These are phyloP conservation scores for Schizophyllum commune DNA, from an alignment of 1,284 basidiomycete species.

Conservation along the genomic window DNA sequence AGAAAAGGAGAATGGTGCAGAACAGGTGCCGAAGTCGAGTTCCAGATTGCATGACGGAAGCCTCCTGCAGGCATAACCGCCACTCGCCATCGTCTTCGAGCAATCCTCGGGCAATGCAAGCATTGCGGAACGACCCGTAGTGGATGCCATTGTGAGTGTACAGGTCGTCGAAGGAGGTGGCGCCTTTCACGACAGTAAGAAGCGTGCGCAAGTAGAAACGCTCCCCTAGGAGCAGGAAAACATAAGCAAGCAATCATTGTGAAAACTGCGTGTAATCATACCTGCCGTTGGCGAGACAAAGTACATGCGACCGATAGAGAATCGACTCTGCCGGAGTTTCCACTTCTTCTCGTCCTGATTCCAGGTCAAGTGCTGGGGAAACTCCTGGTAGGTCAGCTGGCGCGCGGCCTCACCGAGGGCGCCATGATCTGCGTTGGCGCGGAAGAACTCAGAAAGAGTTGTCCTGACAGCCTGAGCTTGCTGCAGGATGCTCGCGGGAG, in stretches of 20 bases:
- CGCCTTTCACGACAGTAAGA: slow-evolving; percentile 26
- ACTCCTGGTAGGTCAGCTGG: slow-evolving; percentile 31
- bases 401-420: slow-evolving; percentile 20
- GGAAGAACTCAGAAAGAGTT: slow-evolving; percentile 32
- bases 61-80: slow-evolving; percentile 32
- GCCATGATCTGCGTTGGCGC: slow-evolving; percentile 24
- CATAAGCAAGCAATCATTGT: not conserved
- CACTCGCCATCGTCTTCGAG: slow-evolving; percentile 38
- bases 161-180: slow-evolving; percentile 28
- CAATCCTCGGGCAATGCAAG: slow-evolving; percentile 32
- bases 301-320: not conserved
- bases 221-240: slow-evolving; percentile 16
- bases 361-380: slow-evolving; percentile 23
- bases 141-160: slow-evolving; percentile 18
- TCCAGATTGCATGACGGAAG: slow-evolving; percentile 30
- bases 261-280: not conserved
- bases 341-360: not conserved
- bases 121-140: slow-evolving; percentile 23
- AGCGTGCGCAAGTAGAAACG: slow-evolving; percentile 29
- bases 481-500: slow-evolving; percentile 17
- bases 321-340: slow-evolving; percentile 5
- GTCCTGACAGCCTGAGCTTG: slow-evolving; percentile 20
- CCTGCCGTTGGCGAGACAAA: not conserved
- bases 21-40: slow-evolving; percentile 31
- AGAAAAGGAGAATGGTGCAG: slow-evolving; percentile 28